Percentiles rank a stretch among this genome's conserved stretches.
Evolutionary conservation across 441 rosid species (phyloP).

Genomic region (Hypseocharis bilobata): DNA sequence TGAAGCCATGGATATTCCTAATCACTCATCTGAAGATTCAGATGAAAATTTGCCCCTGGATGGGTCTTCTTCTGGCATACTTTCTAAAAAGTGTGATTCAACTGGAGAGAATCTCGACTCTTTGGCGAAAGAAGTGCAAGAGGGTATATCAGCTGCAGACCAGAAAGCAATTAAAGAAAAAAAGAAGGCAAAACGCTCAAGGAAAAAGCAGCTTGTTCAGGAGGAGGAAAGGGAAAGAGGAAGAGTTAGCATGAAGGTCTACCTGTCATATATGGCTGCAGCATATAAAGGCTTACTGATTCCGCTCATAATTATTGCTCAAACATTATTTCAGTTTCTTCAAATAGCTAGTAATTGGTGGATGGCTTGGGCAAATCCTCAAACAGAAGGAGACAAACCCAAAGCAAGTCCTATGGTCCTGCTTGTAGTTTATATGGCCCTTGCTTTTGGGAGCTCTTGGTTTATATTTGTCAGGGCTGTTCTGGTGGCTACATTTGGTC

Average conservation of each 20-base stretch:
- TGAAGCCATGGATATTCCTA: slow-evolving; percentile 88
- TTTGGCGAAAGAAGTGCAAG: slow-evolving; percentile 81
- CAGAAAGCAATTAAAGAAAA: slow-evolving; percentile 83
- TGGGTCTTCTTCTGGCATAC: slow-evolving; percentile 28
- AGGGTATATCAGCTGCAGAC: slow-evolving; percentile 62
- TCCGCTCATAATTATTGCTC: slow-evolving; percentile 85
- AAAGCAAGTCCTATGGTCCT: slow-evolving; percentile 76
- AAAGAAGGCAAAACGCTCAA: slow-evolving; percentile 75
- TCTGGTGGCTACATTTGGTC: slow-evolving; percentile 95
- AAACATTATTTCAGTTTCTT: slow-evolving; percentile 82
- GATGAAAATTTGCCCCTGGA: slow-evolving; percentile 50
- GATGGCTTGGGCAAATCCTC: slow-evolving; percentile 99
- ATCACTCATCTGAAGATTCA: slow-evolving; percentile 77
- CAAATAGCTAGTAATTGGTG: slow-evolving; percentile 99
- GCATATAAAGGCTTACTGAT: slow-evolving; percentile 86
- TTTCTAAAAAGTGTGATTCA: slow-evolving; percentile 44
- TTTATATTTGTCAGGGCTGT: slow-evolving; percentile 93
- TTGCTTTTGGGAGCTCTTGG: slow-evolving; percentile 96
- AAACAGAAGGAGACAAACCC: slow-evolving; percentile 80
- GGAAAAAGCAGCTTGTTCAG: slow-evolving; percentile 92
- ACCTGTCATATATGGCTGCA: slow-evolving; percentile 93
- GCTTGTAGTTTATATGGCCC: slow-evolving; percentile 79
- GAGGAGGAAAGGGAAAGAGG: slow-evolving; percentile 99
- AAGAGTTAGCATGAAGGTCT: slow-evolving; percentile 90
- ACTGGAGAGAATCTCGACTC: slow-evolving; percentile 50